phyloP scores from a whole-genome alignment of 768 basidiomycete genomes.

The Lyophyllum atratum region DNA sequence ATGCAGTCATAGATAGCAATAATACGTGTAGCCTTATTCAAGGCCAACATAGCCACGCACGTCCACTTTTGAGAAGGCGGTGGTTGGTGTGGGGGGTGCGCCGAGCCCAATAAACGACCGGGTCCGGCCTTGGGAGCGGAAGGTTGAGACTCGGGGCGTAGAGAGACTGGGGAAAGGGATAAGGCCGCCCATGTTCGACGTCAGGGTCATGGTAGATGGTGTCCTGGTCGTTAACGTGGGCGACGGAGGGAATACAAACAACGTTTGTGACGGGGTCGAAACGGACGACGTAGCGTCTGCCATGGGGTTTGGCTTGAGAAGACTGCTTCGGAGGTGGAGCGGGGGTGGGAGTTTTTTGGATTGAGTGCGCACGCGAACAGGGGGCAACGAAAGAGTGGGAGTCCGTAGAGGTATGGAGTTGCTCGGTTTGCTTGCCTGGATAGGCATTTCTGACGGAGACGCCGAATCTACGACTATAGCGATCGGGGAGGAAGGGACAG shows the following conservation, averaged over 20 bases:
- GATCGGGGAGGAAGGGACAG: slow-evolving; percentile 75
- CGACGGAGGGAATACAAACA: slow-evolving; percentile 87
- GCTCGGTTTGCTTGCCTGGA: slow-evolving; percentile 4
- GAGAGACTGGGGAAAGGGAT: slow-evolving; percentile 58
- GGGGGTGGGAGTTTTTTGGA: slow-evolving; percentile 62
- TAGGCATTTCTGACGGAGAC: slow-evolving; percentile 12
- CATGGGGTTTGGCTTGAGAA: slow-evolving; percentile 32
- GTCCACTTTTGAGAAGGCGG: slow-evolving; percentile 82
- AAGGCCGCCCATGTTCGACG: slow-evolving; percentile 52
- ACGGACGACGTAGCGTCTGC: slow-evolving; percentile 28
- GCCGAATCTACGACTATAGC: slow-evolving; percentile 44
- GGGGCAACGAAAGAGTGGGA: slow-evolving; percentile 28
- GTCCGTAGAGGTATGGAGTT: slow-evolving; percentile 20
- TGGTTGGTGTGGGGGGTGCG: slow-evolving; percentile 71
- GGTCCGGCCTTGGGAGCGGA: slow-evolving; percentile 65
- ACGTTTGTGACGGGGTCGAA: slow-evolving; percentile 74
- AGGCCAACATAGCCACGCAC: slow-evolving; percentile 77
- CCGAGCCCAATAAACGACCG: slow-evolving; percentile 75
- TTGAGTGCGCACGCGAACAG: slow-evolving; percentile 52
- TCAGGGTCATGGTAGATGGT: slow-evolving; percentile 82
- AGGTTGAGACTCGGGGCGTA: slow-evolving; percentile 72
- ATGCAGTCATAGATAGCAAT: background rate
- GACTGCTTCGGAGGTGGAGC: slow-evolving; percentile 47
- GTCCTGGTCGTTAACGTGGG: slow-evolving; percentile 60
- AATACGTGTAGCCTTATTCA: slow-evolving; percentile 26